Evolutionary conservation across 2,329 filamentous ascomycete species (phyloP), one percentile per base, ranked within the genome.

Genomic region (Ascochyta fabae): DNA sequence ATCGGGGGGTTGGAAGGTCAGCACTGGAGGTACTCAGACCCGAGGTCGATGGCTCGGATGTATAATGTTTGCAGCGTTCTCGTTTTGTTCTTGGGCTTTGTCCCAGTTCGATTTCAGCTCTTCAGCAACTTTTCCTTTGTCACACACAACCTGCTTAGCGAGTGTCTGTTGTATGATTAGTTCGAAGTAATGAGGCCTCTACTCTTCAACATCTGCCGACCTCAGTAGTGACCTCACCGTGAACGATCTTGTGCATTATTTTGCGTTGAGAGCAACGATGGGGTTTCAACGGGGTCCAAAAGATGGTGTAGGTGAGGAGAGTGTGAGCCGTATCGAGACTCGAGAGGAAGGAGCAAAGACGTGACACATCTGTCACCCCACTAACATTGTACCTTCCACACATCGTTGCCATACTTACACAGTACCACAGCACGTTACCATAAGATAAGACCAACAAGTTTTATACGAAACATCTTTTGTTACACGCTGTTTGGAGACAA

Each of bases 1-100:
- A 69, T 72, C 69, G 69, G 69, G 69, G 69, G 69, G 68, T 69
- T 62, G 52, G 66, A 71, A 68, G 58, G 67, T 57, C 48, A 46
- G 48, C 44, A 48, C 36, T 42, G 13, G 35, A 53, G 15, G 45
- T 49, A 51, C 39, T 48, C 22, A 43, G 31, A 26, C 38, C 29
- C 42, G 29, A 56, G 53, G 47, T 50, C 26, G 45, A 22, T 45
- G 42, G 41, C 23, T 53, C 49, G 42, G 48, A 48, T 49, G 41
- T 54, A 44, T 53, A 45, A 57, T 39, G 43, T 45, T 55, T 53
- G 48, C 40, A 45, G 49, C 46, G 51, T 54, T 55, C 50, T 53
- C 38, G 48, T 52, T 53, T 47, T 39, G 42, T 43, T 27, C 56
- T 47, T 56, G 52, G 48, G 44, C 55, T 53, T 54, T 42, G 53